Evolutionary conservation across 805 yeast species (phyloP).

Genomic region (Ogataea haglerorum): DNA sequence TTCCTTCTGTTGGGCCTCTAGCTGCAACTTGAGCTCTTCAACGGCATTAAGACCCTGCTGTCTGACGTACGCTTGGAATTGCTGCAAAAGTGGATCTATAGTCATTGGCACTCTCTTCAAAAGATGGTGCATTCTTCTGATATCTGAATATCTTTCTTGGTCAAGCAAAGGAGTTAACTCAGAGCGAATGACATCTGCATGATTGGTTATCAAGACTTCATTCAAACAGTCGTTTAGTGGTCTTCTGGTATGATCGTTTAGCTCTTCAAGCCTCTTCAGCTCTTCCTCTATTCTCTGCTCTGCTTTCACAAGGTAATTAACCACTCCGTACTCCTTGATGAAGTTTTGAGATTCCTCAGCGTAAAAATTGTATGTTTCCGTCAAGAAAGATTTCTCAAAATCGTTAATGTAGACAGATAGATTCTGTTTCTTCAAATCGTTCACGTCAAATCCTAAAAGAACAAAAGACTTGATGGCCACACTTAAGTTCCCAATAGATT

Average conservation of each 20-base stretch:
- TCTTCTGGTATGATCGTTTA: conserved; percentile 81
- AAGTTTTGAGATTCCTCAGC: conserved; percentile 63
- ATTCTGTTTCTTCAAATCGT: conserved; percentile 82
- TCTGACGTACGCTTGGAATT: conserved; percentile 71
- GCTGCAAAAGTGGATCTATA: conserved; percentile 69
- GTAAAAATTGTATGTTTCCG: conserved; percentile 64
- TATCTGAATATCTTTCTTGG: conserved; percentile 66
- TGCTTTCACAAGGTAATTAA: conserved; percentile 86
- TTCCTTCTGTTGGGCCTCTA: conserved; percentile 19
- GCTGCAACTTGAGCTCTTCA: conserved; percentile 45
- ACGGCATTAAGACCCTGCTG: conserved; percentile 59
- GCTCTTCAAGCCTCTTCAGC: conserved; percentile 68
- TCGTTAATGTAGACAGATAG: conserved; percentile 74
- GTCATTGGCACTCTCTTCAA: conserved; percentile 77
- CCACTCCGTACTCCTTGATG: conserved; percentile 72
- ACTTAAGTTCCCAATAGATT: conserved; percentile 62
- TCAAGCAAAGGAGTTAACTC: conserved; percentile 76
- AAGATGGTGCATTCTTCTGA: conserved; percentile 71
- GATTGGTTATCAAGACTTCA: conserved; percentile 71
- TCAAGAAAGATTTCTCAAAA: conserved; percentile 76
- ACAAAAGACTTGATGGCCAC: conserved; percentile 84
- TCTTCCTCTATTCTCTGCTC: conserved; percentile 82
- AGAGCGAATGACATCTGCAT: conserved; percentile 68
- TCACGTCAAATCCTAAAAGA: conserved; percentile 83
- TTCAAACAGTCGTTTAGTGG: conserved; percentile 75